Evolutionary conservation across 2,329 filamentous ascomycete species (phyloP).

Genomic region (Fusarium xylarioides): DNA sequence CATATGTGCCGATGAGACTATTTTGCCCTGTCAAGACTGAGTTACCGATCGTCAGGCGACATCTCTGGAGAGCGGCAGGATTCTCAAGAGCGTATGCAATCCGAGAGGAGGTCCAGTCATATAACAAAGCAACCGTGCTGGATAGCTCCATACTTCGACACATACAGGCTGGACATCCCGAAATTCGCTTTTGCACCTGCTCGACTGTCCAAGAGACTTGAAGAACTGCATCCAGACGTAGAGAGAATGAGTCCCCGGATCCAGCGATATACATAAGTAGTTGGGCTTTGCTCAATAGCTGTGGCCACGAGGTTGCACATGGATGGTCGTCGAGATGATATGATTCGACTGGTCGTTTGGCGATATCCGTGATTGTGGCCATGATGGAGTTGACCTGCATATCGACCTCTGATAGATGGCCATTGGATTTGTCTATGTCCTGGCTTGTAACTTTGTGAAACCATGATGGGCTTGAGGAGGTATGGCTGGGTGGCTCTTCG

Average conservation of each 20-base stretch:
- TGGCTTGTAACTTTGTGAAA: accelerated
- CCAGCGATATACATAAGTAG: not conserved
- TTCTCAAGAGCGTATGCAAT: not conserved
- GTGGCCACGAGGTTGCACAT: not conserved
- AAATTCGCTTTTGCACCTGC: not conserved
- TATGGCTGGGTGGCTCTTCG: accelerated
- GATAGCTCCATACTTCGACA: not conserved
- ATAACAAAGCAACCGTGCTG: not conserved
- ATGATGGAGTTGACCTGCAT: not conserved
- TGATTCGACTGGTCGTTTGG: not conserved
- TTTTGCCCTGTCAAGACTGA: not conserved
- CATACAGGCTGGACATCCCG: not conserved
- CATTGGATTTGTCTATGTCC: accelerated
- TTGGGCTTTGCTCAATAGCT: not conserved
- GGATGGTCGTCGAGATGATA: not conserved
- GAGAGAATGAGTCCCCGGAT: accelerated
- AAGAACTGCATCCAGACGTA: not conserved
- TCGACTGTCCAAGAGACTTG: not conserved
- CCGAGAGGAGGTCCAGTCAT: not conserved
- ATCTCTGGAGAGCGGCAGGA: not conserved
- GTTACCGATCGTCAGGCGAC: not conserved
- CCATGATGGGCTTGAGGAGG: accelerated
- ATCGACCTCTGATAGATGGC: not conserved
- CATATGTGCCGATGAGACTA: not conserved
- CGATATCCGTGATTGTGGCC: not conserved